Base-by-base conservation (phyloP, 306 rosid species). In the Abrus pulchellus region DNA sequence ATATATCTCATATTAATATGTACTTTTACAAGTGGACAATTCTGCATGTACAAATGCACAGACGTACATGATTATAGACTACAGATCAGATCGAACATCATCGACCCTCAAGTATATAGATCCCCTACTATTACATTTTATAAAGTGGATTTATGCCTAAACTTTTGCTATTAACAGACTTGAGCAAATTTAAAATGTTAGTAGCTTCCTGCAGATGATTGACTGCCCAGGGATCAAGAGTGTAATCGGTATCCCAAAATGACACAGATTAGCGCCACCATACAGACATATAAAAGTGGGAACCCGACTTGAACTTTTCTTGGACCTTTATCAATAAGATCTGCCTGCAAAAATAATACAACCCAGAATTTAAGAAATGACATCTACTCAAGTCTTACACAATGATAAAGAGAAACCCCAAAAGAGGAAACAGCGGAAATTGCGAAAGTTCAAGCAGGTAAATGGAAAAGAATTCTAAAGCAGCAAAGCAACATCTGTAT, bases 251-350 rank as follows among this genome's bases (percentile, higher is more conserved):
- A 90, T 75, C 98, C 99, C 83, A 91, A 75, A 75, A 86, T 80
- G 32, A 90, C 77, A 84, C 90, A 82, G 7, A 87, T 53, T 33
- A 95, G 86, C 4, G 92, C 97, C 91, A 95, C 97, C 88, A 90
- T 90, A 55, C 89, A 93, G 79, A 92, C 93, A 83, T 84, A 93
- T 50, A 95, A 78, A 78, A 86, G 86, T 41, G 99, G 98, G 80
- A 93, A 93, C 47, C 97, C 98, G 0, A 84, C 89, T 68, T 90
- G 94, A 52, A 91, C 89, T 48, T 50, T 86, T 78, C 80, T 85
- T 67, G 87, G 82, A 30, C 88, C 84, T 81, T 70, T 80, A 62
- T 68, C 77, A 64, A 87, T 82, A 87, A 93, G 80, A 68, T 87
- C 88, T 27, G 84, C 83, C 98, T 95, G 92, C 85, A 84, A 78